phyloP scores from a whole-genome alignment of 2,329 filamentous ascomycete genomes.

The Trichoderma endophyticum region DNA sequence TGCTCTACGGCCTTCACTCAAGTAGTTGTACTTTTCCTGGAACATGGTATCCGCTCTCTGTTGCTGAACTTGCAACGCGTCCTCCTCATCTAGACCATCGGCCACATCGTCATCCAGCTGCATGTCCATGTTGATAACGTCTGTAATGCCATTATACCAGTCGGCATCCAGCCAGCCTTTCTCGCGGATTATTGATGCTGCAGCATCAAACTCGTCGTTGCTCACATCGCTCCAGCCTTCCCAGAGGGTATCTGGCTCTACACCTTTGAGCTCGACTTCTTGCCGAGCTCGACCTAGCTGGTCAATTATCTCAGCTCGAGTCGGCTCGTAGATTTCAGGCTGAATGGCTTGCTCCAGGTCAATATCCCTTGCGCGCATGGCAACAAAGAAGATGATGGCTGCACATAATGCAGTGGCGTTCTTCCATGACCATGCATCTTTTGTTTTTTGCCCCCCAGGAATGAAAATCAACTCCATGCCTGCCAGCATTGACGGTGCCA shows the following conservation, averaged over 20 bases:
- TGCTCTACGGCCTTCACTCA: constrained; percentile 59
- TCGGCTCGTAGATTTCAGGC: constrained; percentile 43
- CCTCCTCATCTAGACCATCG: constrained; percentile 32
- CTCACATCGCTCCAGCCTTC: constrained; percentile 50
- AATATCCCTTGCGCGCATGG: constrained; percentile 46
- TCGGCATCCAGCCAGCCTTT: constrained; percentile 57
- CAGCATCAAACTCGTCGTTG: constrained; percentile 57
- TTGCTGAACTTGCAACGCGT: constrained; percentile 37
- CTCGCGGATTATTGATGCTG: constrained; percentile 57
- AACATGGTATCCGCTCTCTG: constrained; percentile 67
- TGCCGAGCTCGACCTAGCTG: constrained; percentile 41
- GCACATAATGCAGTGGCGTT: constrained; percentile 56
- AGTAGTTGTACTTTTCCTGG: constrained; percentile 68
- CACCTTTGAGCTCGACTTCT: constrained; percentile 36
- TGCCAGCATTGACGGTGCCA: constrained; percentile 71
- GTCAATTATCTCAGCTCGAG: constrained; percentile 46
- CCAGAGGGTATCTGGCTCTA: constrained; percentile 50
- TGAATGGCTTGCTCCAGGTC: constrained; percentile 39
- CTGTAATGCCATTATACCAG: constrained; percentile 60
- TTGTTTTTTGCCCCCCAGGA: constrained; percentile 41
- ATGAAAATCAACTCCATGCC: constrained; percentile 61
- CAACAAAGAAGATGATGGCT: constrained; percentile 59
- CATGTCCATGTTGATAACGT: constrained; percentile 42
- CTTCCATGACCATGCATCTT: constrained; percentile 48
- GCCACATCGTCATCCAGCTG: constrained; percentile 36